phyloP scores from a whole-genome alignment of 2,329 filamentous ascomycete genomes.

The Colletotrichum magnum region DNA sequence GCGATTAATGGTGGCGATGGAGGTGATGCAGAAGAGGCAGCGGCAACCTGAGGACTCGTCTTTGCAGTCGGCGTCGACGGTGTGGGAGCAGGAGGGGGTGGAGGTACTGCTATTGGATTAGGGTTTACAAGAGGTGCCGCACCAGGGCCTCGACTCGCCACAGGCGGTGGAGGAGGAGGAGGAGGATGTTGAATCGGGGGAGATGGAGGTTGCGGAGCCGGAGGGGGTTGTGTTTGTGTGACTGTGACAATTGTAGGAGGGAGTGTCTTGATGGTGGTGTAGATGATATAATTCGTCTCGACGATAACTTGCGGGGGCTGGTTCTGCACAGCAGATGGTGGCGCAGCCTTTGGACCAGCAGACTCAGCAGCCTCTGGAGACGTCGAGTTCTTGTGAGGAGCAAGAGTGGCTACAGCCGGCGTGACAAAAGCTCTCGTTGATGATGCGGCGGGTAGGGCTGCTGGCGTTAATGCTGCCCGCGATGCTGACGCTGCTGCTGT shows the following conservation, averaged over 20 bases:
- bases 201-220: neutral
- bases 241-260: slow-evolving; percentile 20
- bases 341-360: neutral
- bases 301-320: slow-evolving; percentile 25
- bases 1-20: neutral
- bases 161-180: neutral
- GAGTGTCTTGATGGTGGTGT: slow-evolving; percentile 14
- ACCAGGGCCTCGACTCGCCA: neutral
- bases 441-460: neutral
- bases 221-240: slow-evolving; percentile 18
- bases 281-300: slow-evolving; percentile 27
- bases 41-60: neutral
- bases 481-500: neutral
- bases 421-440: slow-evolving; percentile 1
- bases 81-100: neutral
- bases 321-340: neutral
- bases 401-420: slow-evolving; percentile 6
- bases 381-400: neutral
- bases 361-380: neutral
- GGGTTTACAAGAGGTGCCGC: slow-evolving; percentile 10
- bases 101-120: neutral
- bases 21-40: slow-evolving; percentile 13
- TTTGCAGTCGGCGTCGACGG: neutral
- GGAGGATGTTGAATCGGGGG: neutral
- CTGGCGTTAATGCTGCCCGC: neutral